Percentiles rank a stretch among this genome's conserved stretches.
Conservation (phyloP, 192 early-diverging fungal genomes). For the Glomus cerebriforme region DNA sequence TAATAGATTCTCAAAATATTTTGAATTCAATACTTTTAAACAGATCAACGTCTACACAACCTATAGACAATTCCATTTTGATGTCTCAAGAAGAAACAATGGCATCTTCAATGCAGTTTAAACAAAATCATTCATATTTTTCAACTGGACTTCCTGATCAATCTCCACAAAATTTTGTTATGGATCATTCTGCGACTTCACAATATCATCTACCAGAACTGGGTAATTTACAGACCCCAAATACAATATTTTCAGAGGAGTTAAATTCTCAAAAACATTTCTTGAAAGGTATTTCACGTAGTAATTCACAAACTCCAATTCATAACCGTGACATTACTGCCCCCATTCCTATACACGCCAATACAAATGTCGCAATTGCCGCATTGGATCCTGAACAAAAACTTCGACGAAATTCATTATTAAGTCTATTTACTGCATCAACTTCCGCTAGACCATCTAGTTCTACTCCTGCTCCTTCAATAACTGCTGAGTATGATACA, state of each 20-base stretch:
- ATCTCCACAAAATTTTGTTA: not conserved
- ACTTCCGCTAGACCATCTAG: not conserved
- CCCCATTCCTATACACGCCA: constrained; percentile 12
- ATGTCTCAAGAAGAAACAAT: too few relatives aligned
- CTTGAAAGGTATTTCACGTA: not conserved
- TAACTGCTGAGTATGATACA: not conserved
- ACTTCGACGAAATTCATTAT: constrained; percentile 27
- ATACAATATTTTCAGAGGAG: not conserved
- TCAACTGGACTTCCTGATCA: not conserved
- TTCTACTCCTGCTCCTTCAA: not conserved
- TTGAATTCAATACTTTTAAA: not conserved
- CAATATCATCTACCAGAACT: not conserved
- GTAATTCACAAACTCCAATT: not conserved
- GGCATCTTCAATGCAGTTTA: not conserved
- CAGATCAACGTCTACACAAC: not conserved
- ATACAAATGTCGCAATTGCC: constrained; percentile 12
- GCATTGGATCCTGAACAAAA: constrained; percentile 27
- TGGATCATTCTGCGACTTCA: not conserved
- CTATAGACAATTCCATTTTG: too few relatives aligned
- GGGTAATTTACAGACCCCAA: not conserved
- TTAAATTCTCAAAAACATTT: not conserved
- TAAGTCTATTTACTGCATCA: constrained; percentile 22
- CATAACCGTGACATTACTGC: constrained; percentile 22
- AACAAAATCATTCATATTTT: constrained; percentile 7
- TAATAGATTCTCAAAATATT: not conserved